phyloP scores from a whole-genome alignment of 176 grass and related monocot genomes.

The barley (Hordeum vulgare) region MorexV3_pseudomolecules_assembly NC_058524.1:190786856-190787355 shows the following conservation, averaged over 20 bases:
- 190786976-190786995: neutral
- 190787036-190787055: neutral
- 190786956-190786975: neutral
- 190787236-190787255: slow-evolving; percentile 82
- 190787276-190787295: slow-evolving; percentile 66
- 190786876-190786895: neutral
- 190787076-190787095: neutral
- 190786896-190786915: neutral
- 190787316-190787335: neutral
- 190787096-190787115: neutral
- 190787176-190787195: slow-evolving; percentile 56
- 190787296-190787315: neutral
- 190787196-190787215: slow-evolving; percentile 95
- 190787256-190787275: slow-evolving; percentile 55
- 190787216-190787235: slow-evolving; percentile 81
- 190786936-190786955: neutral
- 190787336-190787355: slow-evolving; percentile 8
- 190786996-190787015: slow-evolving; percentile 13
- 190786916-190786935: neutral
- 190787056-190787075: neutral
- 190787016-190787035: neutral
- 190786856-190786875: neutral
- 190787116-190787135: neutral
- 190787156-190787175: slow-evolving; percentile 29
- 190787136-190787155: slow-evolving; percentile 20